These are phyloP conservation scores for Boletellus ananiceps DNA, from an alignment of 768 basidiomycete species.

Conservation along the genomic window DNA sequence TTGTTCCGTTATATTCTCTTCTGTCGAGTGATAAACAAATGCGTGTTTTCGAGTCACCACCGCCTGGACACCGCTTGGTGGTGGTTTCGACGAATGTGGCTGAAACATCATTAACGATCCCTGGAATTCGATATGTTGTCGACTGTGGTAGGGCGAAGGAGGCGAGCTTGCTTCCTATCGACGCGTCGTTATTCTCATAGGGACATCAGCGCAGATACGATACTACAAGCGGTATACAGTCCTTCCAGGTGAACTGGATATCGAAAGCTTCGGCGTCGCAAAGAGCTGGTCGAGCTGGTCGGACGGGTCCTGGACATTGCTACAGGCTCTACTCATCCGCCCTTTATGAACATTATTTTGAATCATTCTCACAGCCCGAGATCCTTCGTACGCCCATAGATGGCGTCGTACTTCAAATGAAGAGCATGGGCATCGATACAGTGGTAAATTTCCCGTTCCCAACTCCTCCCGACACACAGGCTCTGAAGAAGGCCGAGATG, in stretches of 20 bases:
- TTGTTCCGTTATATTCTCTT: conserved; percentile 91
- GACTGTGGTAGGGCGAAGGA: conserved; percentile 96
- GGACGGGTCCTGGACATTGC: conserved; percentile 97
- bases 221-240: conserved; percentile 73
- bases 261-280: conserved; percentile 95
- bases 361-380: conserved; percentile 82
- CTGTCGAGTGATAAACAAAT: conserved; percentile 93
- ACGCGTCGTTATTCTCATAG: background rate
- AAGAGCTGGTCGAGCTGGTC: conserved; percentile 92
- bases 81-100: conserved; percentile 96
- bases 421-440: conserved; percentile 96
- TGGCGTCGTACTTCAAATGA: conserved; percentile 96
- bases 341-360: conserved; percentile 89
- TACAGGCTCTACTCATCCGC: conserved; percentile 96
- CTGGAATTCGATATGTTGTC: conserved; percentile 96
- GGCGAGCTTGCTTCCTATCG: conserved; percentile 36
- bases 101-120: conserved; percentile 95
- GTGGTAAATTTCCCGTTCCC: conserved; percentile 98
- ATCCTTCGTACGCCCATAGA: conserved; percentile 95
- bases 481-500: conserved; percentile 77
- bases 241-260: conserved; percentile 90
- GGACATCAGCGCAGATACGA: conserved; percentile 73
- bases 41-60: conserved; percentile 85
- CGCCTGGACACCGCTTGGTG: conserved; percentile 75
- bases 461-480: conserved; percentile 80